Evolutionary conservation across 192 early-diverging fungal species (phyloP).

Genomic region (Backusella morwellensis): DNA sequence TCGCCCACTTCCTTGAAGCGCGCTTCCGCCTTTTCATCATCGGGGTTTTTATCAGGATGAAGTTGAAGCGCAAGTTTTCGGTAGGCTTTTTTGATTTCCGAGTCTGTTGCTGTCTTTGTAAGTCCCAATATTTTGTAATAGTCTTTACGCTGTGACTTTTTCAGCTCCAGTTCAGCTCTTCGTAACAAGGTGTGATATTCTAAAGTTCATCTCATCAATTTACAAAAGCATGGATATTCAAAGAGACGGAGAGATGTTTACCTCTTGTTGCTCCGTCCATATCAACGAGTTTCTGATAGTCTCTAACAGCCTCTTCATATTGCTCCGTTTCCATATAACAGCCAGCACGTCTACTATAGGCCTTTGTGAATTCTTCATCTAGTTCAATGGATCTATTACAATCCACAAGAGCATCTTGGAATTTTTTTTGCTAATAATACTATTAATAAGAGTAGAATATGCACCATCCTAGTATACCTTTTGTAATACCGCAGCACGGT

Average conservation of each 20-base stretch:
- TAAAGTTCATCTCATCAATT: neutral
- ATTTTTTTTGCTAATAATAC: conserved; percentile 44
- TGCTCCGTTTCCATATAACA: conserved; percentile 66
- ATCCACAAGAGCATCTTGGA: conserved; percentile 57
- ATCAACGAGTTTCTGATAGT: conserved; percentile 60
- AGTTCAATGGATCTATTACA: conserved; percentile 66
- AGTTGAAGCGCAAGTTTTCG: conserved; percentile 80
- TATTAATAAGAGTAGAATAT: neutral
- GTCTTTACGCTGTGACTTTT: conserved; percentile 84
- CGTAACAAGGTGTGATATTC: conserved; percentile 38
- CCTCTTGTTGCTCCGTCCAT: conserved; percentile 63
- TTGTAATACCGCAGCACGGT: conserved; percentile 69
- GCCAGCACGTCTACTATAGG: conserved; percentile 76
- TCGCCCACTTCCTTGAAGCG: conserved; percentile 85
- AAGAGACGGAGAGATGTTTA: conserved; percentile 17
- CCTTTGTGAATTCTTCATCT: conserved; percentile 62
- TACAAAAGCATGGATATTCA: neutral
- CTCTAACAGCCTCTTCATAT: conserved; percentile 76
- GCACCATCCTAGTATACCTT: conserved; percentile 35
- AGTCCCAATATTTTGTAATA: conserved; percentile 93
- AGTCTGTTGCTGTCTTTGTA: conserved; percentile 69
- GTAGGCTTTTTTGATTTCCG: conserved; percentile 82
- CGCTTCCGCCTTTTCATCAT: conserved; percentile 63
- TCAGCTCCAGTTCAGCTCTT: conserved; percentile 61
- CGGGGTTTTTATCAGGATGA: conserved; percentile 91